Evolutionary conservation across 805 yeast genomes (phyloP).

Genomic region (Phaffomyces opuntiae): DNA sequence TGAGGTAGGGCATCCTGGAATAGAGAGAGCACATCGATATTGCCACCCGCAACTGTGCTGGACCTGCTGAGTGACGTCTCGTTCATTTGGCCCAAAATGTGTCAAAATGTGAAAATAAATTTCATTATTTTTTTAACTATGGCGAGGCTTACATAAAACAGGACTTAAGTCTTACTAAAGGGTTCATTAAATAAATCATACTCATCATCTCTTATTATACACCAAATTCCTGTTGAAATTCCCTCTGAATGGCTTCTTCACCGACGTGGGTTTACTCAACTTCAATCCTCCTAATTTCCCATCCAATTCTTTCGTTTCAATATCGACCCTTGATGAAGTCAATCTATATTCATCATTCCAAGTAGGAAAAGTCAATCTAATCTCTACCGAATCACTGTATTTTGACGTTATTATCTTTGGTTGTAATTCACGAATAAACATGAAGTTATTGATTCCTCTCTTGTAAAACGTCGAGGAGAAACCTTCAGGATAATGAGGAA

Average conservation of each 20-base stretch:
- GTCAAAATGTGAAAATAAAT: not conserved
- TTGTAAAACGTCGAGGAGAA: constrained; percentile 43
- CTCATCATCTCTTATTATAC: not conserved
- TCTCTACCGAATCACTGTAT: constrained; percentile 31
- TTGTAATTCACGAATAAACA: constrained; percentile 45
- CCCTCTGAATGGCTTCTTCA: constrained; percentile 7
- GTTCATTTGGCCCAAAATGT: not conserved
- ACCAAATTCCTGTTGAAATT: not conserved
- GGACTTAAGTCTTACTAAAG: no score
- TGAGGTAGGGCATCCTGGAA: constrained; percentile 9
- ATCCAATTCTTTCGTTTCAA: constrained; percentile 36
- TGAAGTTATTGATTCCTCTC: constrained; percentile 40
- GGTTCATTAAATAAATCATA: no score
- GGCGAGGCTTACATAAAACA: no score
- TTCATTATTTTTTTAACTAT: no score
- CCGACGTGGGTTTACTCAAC: constrained; percentile 9
- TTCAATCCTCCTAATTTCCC: constrained; percentile 27
- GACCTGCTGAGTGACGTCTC: no score
- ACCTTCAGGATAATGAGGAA: constrained; percentile 36
- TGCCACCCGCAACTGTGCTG: not conserved
- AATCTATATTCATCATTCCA: constrained; percentile 23
- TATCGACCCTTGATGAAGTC: constrained; percentile 34
- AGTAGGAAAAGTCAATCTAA: constrained; percentile 33
- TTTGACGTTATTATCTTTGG: constrained; percentile 38
- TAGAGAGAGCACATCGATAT: not conserved